Base-by-base conservation (phyloP, 2,329 filamentous ascomycete genomes). In the Neonectria neomacrospora region DNA sequence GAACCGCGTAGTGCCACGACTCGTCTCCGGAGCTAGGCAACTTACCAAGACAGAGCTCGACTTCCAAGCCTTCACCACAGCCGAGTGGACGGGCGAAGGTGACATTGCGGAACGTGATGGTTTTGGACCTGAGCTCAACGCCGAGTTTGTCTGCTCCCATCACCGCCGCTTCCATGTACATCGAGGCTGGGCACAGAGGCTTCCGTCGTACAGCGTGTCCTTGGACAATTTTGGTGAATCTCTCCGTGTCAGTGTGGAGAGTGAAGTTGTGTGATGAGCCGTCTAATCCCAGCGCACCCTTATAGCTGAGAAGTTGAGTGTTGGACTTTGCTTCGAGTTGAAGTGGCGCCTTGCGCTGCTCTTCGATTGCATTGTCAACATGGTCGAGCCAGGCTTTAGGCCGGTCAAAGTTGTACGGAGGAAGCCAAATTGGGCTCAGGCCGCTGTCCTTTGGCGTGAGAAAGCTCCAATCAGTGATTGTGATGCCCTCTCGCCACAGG, bases 101-200 rank as follows among this genome's bases (percentile, higher is more conserved):
- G 12, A 70, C 45, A 30, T 68, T 64, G 11, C 54, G 51, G 51
- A 67, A 68, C 9, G 55, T 56, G 58, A 67, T 55, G 3, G 60
- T 66, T 42, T 62, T 62, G 22, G 22, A 48, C 3, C 51, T 30
- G 18, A 63, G 47, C 6, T 61, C 42, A 16, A 45, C n/a, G 7
- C 64, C 64, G 11, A 64, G 67, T 26, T 59, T 55, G 20, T 67
- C 55, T 2, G 54, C 18, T 2, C 62, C 63, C 69, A 71, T 68
- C 11, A 61, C 50, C 1, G 64, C 64, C 2, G 56, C 47, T 53
- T 71, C 69, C 67, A 70, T 66, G 54, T 71, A 71, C 62, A 71
- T 56, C 2, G 69, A 68, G 14, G 69, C 69, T 2, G 69, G 69
- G 54, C 69, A 71, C 3, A 71, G 44, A 6, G 69, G 69, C 42